Evolutionary conservation across 768 basidiomycete species (phyloP), one percentile per base, ranked within the genome.

Genomic region (Rhizopogon vesiculosus): DNA sequence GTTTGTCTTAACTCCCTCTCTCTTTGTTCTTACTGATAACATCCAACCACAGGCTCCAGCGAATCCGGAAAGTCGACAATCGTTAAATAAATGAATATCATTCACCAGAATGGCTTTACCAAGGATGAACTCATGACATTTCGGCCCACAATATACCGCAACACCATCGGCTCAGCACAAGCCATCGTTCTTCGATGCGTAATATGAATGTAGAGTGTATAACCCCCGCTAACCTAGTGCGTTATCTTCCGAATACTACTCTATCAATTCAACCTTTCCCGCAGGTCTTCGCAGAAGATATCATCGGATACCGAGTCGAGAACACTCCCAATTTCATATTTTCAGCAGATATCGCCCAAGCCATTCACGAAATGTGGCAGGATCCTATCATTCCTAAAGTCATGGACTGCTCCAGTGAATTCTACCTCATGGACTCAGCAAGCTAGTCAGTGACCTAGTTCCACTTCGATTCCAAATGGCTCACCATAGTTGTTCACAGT

Each of bases 1-100:
- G 31, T 45, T 41, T 29, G 49, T 48, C 49, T 43, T 35, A 28
- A 28, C 38, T n/a, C n/a, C 51, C 29, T 22, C 12, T 29, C 15
- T 48, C 29, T 31, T 49, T 16, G 41, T 43, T 44, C 33, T 25
- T 3, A 9, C n/a, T 28, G 7, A 38, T 54, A 9, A 55, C 42
- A 45, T 54, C 29, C 5, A 33, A 18, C 28, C 16, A 13, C 62
- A 95, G 94, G 95, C 54, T 94, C 93, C 13, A 93, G 95, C 63
- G 93, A 95, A 75, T 91, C 89, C 0, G 95, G 95, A 5, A 98
- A 98, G 74, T 87, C 85, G 4, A 98, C 95, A 0, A 93, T 98
- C 60, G 93, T 98, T 38, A 98, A 98, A 69, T 95, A 98, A 71
- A 97, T 98, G 94, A 97, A 96, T 78, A 95, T 98, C 56, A 94